A percentile compares a stretch with the other conserved stretches of the same genome.
phyloP scores from a whole-genome alignment of 1,284 basidiomycete genomes.

The Trametes sp. region DNA sequence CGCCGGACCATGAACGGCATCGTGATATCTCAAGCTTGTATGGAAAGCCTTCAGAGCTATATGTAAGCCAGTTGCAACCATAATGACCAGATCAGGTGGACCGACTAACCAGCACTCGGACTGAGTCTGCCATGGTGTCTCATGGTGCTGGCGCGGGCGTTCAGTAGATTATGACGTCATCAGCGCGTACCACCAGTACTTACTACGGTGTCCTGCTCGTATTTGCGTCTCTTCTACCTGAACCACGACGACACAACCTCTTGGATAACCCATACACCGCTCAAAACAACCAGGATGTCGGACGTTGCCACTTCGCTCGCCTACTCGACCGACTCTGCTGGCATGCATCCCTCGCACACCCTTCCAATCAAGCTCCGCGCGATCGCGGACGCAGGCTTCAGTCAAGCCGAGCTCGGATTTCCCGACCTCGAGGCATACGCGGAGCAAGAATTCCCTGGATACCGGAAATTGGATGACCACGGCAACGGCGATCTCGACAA shows the following conservation, averaged over 20 bases:
- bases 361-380: constrained; percentile 42
- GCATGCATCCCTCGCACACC: constrained; percentile 43
- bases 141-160: constrained; percentile 1
- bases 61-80: too few relatives aligned
- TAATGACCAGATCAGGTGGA: too few relatives aligned
- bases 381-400: constrained; percentile 42
- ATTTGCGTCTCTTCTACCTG: background rate
- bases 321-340: constrained; percentile 44
- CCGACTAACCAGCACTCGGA: too few relatives aligned
- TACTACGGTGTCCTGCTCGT: too few relatives aligned
- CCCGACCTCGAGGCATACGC: constrained; percentile 43
- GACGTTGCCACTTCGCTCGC: constrained; percentile 21
- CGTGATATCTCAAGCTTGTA: too few relatives aligned
- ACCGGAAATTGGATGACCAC: constrained; percentile 35
- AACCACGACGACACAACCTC: background rate
- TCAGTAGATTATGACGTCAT: constrained; percentile 18
- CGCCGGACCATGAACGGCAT: too few relatives aligned
- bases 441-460: constrained; percentile 31
- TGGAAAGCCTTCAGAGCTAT: too few relatives aligned
- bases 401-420: constrained; percentile 40
- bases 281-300: constrained; percentile 8
- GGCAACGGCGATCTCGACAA: constrained; percentile 40
- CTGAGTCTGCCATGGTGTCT: too few relatives aligned
- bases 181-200: background rate
- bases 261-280: background rate